These are phyloP conservation scores for Quercus aquifolioides DNA, from an alignment of 306 rosid genomes.

Conservation along the genomic window DNA sequence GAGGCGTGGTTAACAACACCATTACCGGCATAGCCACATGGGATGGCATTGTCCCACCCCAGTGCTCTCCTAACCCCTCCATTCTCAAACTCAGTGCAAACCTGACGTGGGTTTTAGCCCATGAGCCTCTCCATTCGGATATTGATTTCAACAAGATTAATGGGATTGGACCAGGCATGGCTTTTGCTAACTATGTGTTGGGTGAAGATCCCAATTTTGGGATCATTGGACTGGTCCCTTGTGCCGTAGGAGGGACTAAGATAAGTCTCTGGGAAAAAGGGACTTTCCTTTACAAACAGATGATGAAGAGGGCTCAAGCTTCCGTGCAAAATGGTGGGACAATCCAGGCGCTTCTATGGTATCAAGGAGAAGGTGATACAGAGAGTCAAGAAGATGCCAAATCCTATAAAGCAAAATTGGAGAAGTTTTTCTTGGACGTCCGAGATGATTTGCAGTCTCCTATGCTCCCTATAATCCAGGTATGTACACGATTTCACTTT, in stretches of 20 bases:
- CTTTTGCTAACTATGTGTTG: constrained; percentile 35
- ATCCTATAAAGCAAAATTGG: constrained; percentile 34
- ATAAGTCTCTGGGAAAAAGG: constrained; percentile 46
- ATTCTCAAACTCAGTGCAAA: constrained; percentile 41
- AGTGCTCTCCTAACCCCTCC: constrained; percentile 38
- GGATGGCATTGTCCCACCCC: constrained; percentile 64
- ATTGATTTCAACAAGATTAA: constrained; percentile 29
- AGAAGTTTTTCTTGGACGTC: constrained; percentile 50
- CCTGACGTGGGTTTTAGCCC: constrained; percentile 65
- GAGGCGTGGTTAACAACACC: constrained; percentile 41
- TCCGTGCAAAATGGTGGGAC: constrained; percentile 36
- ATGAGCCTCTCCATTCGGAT: constrained; percentile 70
- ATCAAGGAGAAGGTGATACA: constrained; percentile 81
- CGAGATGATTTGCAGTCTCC: constrained; percentile 64
- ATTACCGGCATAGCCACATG: constrained; percentile 31
- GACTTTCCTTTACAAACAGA: constrained; percentile 38
- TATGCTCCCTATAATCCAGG: constrained; percentile 77
- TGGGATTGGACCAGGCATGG: constrained; percentile 48
- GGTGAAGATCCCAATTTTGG: constrained; percentile 9
- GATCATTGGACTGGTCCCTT: constrained; percentile 48
- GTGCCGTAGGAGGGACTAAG: constrained; percentile 46
- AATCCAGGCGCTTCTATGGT: constrained; percentile 65
- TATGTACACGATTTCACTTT: neutral
- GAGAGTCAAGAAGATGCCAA: constrained; percentile 34
- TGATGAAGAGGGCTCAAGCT: constrained; percentile 53